phyloP scores from a whole-genome alignment of 306 rosid species.

The Neltuma alba region DNA sequence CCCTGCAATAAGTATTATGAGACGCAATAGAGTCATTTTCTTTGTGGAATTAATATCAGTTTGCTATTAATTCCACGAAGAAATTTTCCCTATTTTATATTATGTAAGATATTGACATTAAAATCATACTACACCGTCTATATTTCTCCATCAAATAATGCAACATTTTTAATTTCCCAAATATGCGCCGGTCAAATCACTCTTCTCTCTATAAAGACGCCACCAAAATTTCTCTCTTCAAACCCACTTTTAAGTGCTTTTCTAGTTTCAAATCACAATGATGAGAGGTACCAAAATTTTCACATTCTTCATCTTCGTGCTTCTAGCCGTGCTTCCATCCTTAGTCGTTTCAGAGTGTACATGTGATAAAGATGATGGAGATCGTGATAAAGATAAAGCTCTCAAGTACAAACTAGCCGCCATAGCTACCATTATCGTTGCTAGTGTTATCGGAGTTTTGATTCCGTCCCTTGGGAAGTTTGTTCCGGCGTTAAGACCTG shows the following conservation, averaged over 20 bases:
- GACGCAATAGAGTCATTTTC: no score
- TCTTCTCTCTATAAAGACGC: no score
- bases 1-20: no score
- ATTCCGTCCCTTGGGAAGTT: conserved; percentile 63
- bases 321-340: conserved; percentile 18
- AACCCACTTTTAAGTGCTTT: background rate
- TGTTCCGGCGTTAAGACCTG: conserved; percentile 57
- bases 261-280: background rate
- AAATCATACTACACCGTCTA: no score
- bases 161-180: no score
- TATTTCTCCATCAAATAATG: no score
- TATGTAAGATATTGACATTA: no score
- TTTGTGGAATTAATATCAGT: no score
- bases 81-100: no score
- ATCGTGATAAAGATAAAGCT: conserved; percentile 36
- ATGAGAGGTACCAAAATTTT: background rate
- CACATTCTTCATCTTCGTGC: background rate
- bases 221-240: background rate
- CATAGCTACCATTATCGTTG: conserved; percentile 50
- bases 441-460: conserved; percentile 59
- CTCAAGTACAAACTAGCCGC: conserved; percentile 52
- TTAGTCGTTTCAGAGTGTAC: background rate
- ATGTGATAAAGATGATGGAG: background rate
- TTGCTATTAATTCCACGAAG: no score
- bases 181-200: no score